Percentiles rank a stretch among this genome's conserved stretches.
Conservation (phyloP, 2,329 filamentous ascomycete genomes). For the Fusarium dlaminii region DNA sequence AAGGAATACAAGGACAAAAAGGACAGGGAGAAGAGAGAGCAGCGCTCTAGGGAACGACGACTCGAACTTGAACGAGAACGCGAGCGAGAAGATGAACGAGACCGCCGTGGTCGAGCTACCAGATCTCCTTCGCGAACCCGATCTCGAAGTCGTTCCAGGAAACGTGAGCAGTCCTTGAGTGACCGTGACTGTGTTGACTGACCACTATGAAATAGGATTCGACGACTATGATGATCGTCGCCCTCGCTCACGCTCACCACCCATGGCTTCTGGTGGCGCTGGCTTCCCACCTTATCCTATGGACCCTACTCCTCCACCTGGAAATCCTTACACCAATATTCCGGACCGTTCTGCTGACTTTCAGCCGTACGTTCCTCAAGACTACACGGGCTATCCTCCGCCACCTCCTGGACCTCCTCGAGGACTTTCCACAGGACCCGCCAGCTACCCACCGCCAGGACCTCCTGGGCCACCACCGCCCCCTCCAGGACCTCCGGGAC, state of each 20-base stretch:
- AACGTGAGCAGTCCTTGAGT: slow-evolving; percentile 40
- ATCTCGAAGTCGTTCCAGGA: slow-evolving; percentile 39
- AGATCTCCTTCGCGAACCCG: slow-evolving; percentile 29
- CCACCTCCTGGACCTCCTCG: slow-evolving; percentile 49
- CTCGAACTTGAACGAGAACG: slow-evolving; percentile 35
- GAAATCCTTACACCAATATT: slow-evolving; percentile 50
- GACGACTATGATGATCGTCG: slow-evolving; percentile 51
- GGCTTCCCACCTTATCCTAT: slow-evolving; percentile 57
- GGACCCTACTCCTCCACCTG: slow-evolving; percentile 38
- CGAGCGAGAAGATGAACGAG: slow-evolving; percentile 31
- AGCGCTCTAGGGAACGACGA: slow-evolving; percentile 48
- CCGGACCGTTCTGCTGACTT: slow-evolving; percentile 49
- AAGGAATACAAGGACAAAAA: slow-evolving; percentile 66
- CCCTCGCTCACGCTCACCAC: slow-evolving; percentile 58
- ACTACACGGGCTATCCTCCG: slow-evolving; percentile 54
- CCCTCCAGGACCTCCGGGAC: slow-evolving; percentile 44
- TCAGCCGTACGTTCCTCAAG: slow-evolving; percentile 54
- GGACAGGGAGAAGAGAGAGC: slow-evolving; percentile 47
- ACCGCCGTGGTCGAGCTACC: slow-evolving; percentile 44
- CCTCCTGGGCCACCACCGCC: slow-evolving; percentile 47
- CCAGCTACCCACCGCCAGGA: slow-evolving; percentile 15
- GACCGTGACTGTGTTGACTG: slow-evolving; percentile 12
- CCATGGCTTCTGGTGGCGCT: slow-evolving; percentile 61
- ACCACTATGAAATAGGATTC: slow-evolving; percentile 22
- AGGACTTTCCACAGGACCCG: slow-evolving; percentile 16